phyloP scores from a whole-genome alignment of 768 basidiomycete genomes.

The Hortiboletus campestris region DNA sequence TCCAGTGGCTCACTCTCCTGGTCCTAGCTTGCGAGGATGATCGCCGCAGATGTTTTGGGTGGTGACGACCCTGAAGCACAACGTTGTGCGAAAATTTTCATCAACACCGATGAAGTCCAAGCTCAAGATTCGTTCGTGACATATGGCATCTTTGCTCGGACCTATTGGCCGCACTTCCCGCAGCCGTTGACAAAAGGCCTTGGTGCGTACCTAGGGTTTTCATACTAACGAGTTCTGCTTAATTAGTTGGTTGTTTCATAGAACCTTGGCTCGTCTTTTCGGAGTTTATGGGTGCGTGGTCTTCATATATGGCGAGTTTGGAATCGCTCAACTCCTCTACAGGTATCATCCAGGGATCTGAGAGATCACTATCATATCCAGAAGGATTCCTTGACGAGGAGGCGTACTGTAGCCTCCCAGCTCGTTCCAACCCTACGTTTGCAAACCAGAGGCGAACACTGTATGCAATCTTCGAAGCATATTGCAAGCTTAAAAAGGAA shows the following conservation, averaged over 20 bases:
- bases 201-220: no score
- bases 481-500: constrained; percentile 44
- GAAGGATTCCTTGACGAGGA: constrained; percentile 41
- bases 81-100: constrained; percentile 13
- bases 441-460: constrained; percentile 45
- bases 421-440: constrained; percentile 54
- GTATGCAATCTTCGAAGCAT: constrained; percentile 55
- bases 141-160: constrained; percentile 44
- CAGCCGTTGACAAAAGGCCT: no score
- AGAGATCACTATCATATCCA: constrained; percentile 40
- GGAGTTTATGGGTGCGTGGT: constrained; percentile 57
- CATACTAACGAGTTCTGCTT: no score
- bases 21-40: constrained; percentile 25
- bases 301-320: neutral
- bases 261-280: constrained; percentile 35
- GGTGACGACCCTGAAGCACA: constrained; percentile 1
- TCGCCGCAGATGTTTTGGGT: constrained; percentile 22
- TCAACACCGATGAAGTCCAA: constrained; percentile 12
- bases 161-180: neutral
- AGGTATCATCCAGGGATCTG: constrained; percentile 71
- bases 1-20: neutral
- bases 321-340: neutral
- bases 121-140: constrained; percentile 35
- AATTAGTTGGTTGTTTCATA: no score
- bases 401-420: constrained; percentile 47